phyloP scores from a whole-genome alignment of 2,329 filamentous ascomycete species.

The Herpomyces periplanetae region DNA sequence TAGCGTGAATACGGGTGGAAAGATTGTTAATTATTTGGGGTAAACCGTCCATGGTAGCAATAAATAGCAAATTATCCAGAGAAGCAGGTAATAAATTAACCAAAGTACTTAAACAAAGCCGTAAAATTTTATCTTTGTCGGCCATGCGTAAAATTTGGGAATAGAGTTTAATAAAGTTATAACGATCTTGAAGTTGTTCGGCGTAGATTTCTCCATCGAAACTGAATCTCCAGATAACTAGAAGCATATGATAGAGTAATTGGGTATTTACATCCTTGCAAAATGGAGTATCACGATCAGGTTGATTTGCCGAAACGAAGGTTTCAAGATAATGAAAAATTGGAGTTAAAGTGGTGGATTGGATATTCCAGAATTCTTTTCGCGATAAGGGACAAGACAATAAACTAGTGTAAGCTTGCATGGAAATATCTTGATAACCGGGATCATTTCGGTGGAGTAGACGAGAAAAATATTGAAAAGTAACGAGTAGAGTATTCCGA shows the following conservation, averaged over 20 bases:
- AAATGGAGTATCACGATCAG: slow-evolving; percentile 19
- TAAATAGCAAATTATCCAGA: slow-evolving; percentile 28
- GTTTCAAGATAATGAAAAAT: slow-evolving; percentile 37
- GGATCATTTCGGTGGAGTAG: slow-evolving; percentile 53
- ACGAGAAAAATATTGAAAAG: slow-evolving; percentile 24
- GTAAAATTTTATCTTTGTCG: slow-evolving; percentile 88
- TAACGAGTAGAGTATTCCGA: neutral
- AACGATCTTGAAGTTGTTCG: slow-evolving; percentile 61
- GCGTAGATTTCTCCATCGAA: slow-evolving; percentile 36
- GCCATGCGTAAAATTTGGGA: slow-evolving; percentile 68
- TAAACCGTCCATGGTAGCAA: slow-evolving; percentile 48
- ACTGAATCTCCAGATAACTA: slow-evolving; percentile 83
- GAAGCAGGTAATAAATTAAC: slow-evolving; percentile 44
- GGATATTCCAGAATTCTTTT: slow-evolving; percentile 59
- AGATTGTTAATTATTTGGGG: slow-evolving; percentile 19
- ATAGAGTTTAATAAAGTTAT: slow-evolving; percentile 65
- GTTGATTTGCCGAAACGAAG: slow-evolving; percentile 28
- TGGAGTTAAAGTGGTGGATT: slow-evolving; percentile 42
- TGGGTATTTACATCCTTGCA: slow-evolving; percentile 55
- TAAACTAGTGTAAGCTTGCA: slow-evolving; percentile 56
- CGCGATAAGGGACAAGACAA: slow-evolving; percentile 33
- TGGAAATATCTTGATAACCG: slow-evolving; percentile 71
- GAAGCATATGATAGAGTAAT: slow-evolving; percentile 61
- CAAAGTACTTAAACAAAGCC: slow-evolving; percentile 54
- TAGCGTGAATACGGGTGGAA: slow-evolving; percentile 12